Evolutionary conservation across 495 filamentous ascomycete species (phyloP), one percentile per base, ranked within the genome.

Genomic region (Recurvomyces mirabilis): DNA sequence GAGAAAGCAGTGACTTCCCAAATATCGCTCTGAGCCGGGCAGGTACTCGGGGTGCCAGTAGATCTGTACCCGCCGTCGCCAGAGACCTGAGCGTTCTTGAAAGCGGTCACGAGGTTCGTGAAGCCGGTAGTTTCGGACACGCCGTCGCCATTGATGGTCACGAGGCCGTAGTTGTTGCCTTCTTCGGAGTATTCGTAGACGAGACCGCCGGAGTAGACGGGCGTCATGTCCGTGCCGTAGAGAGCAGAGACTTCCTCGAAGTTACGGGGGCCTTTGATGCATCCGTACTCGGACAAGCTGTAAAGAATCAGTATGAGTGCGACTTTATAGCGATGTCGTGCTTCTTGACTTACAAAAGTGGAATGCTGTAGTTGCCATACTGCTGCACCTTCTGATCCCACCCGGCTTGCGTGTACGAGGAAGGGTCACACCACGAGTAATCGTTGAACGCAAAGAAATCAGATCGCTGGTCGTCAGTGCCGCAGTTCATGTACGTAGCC

Each of bases 401-500:
- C 51, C 85, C 87, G 39, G 88, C 84, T 37, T 61, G 71, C 19
- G 58, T 57, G 67, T 84, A 94, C 41, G 81, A 75, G 17, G 87
- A 84, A 38, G 74, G 75, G 54, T 87, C 81, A 58, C 89, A 96
- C 89, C 89, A 96, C 35, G 87, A 94, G 68, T 95, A 95, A 66
- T 94, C 91, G 66, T 96, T 95, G 69, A 94, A 93, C 38, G 86
- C 88, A 63, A 93, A 95, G 70, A 95, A 96, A 62, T 94, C 89
- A 59, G 77, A 80, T 22, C 89, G 78, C 68, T 82, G 78, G 55
- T 86, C 84, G 38, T 87, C 84, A 32, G 74, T 68, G 46, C 91
- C 91, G 59, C 89, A 96, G 74, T 95, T 94, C 76, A 96, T 84
- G 72, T 88, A 95, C 38, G 81, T 51, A 18, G 88, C 86, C 65